Evolutionary conservation across 805 yeast species (phyloP).

Genomic region (Zygoascus biomembranicola): DNA sequence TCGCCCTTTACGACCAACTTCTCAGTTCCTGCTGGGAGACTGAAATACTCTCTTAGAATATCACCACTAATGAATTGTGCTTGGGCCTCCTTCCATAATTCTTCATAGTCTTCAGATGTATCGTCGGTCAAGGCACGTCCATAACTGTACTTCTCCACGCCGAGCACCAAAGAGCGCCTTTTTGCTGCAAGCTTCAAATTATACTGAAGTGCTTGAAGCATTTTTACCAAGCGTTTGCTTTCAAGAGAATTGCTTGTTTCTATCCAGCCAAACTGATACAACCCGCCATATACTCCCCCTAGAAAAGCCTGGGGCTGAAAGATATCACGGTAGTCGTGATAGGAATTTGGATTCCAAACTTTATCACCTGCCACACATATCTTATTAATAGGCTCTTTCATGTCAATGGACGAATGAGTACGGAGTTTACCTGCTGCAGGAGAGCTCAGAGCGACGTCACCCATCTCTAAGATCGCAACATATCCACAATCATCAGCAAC

Average conservation of each 20-base stretch:
- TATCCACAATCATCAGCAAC: neutral
- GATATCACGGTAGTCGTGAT: neutral
- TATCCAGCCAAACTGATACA: slow-evolving; percentile 1
- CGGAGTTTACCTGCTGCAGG: neutral
- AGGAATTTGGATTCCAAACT: neutral
- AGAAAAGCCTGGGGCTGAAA: neutral
- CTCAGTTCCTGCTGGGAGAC: neutral
- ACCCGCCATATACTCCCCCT: neutral
- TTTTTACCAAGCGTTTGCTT: neutral
- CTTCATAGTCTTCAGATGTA: neutral
- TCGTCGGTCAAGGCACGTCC: no score
- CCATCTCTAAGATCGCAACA: neutral
- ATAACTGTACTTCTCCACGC: neutral
- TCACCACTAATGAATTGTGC: neutral
- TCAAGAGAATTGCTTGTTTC: neutral
- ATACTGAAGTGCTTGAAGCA: neutral
- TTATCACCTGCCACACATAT: neutral
- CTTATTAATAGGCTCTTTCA: neutral
- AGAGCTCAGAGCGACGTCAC: neutral
- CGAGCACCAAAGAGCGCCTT: neutral
- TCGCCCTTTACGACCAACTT: neutral
- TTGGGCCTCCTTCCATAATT: neutral
- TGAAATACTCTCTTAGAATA: neutral
- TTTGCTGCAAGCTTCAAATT: neutral
- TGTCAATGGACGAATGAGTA: neutral